These are phyloP conservation scores for Paramecium tetraurelia DNA, from an alignment of 73 alveolate genomes.

Conservation along the genomic window DNA sequence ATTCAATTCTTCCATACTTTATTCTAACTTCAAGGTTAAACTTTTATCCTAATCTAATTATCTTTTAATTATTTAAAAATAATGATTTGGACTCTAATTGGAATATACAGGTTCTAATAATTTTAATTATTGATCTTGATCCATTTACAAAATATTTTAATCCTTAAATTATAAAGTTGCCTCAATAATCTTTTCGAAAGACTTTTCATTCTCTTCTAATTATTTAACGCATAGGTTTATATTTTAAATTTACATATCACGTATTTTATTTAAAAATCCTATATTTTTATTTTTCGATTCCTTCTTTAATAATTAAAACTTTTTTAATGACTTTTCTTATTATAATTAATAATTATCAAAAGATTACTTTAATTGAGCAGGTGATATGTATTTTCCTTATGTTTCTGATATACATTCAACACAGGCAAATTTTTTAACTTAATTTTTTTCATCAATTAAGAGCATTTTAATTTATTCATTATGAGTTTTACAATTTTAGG, in stretches of 20 bases:
- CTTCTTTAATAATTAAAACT: not conserved
- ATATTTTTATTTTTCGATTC: not conserved
- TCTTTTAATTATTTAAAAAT: not conserved
- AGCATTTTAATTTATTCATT: not conserved
- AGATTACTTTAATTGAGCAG: not conserved
- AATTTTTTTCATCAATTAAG: not conserved
- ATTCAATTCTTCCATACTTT: not conserved
- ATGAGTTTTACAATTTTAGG: not conserved
- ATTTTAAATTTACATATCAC: not conserved
- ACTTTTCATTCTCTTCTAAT: not conserved
- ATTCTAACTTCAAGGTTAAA: not conserved
- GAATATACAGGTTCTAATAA: not conserved
- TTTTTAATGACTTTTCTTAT: not conserved
- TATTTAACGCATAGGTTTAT: not conserved
- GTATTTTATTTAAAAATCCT: not conserved
- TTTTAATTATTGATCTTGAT: not conserved
- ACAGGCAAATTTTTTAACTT: not conserved
- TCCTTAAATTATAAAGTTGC: not conserved
- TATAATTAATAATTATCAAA: not conserved
- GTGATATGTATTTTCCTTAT: not conserved
- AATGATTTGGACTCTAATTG: not conserved
- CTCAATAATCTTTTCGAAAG: not conserved
- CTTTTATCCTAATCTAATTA: not conserved
- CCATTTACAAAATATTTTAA: not conserved
- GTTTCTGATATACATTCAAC: not conserved